Evolutionary conservation across 164 flowering plant species (phyloP).

Genomic region (Cinnamomum micranthum): DNA sequence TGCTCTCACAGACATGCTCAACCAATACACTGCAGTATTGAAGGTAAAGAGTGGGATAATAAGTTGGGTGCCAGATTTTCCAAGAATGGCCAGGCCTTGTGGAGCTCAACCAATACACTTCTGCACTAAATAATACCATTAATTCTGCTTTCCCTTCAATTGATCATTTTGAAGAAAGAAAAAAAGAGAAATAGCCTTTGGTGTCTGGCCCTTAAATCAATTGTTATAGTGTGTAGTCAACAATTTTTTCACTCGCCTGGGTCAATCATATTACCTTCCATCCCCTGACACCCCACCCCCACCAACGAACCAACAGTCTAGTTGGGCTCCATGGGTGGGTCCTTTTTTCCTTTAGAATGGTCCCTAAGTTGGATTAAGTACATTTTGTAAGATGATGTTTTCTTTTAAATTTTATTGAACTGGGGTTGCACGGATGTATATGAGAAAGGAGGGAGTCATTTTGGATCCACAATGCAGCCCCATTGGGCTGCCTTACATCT

Average conservation of each 20-base stretch:
- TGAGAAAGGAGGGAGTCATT: slow-evolving; percentile 44
- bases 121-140: neutral
- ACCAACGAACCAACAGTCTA: too few species aligned
- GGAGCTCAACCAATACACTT: too few species aligned
- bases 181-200: neutral
- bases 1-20: slow-evolving; percentile 37
- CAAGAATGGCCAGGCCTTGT: neutral
- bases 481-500: slow-evolving; percentile 51
- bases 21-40: slow-evolving; percentile 18
- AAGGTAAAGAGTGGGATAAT: slow-evolving; percentile 1
- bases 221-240: too few species aligned
- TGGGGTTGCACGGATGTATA: slow-evolving; percentile 22
- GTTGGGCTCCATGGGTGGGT: too few species aligned
- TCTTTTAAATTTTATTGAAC: neutral
- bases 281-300: too few species aligned
- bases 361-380: too few species aligned
- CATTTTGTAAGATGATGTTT: too few species aligned
- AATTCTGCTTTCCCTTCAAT: neutral
- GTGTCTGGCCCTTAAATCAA: too few species aligned
- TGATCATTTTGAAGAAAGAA: neutral
- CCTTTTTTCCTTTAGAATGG: too few species aligned
- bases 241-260: too few species aligned
- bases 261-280: too few species aligned
- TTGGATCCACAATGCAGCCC: slow-evolving; percentile 65
- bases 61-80: neutral